Evolutionary conservation across 1,284 basidiomycete species (phyloP), one percentile per base, ranked within the genome.

Genomic region (Puccinia coronata): DNA sequence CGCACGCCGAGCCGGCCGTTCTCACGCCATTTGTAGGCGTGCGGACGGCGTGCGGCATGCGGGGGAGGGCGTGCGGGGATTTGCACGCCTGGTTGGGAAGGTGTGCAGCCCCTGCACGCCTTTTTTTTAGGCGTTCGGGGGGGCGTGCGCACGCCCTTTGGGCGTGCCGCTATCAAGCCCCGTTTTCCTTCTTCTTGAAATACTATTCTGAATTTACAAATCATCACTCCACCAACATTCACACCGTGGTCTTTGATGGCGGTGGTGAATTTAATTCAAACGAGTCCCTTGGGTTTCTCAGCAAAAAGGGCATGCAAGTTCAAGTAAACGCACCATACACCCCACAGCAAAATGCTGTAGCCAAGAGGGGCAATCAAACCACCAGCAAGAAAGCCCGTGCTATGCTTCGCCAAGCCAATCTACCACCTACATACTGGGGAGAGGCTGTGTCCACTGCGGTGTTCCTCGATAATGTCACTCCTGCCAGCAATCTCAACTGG

Each of bases 391-490:
- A 63, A 16, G 57, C 53, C 47, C 34, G 53, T 14, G 23, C n/a
- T 0, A 8, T 75, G 39, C 57, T 75, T 6, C 28, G 61, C 5
- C 72, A 75, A n/a, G 72, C 72, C 6, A 36, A 61, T 75, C 72
- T 75, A 11, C 72, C 72, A 2, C 25, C 8, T 41, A 18, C 11
- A 3, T 16, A 49, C 20, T 88, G 86, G 87, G 85, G 83, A 0
- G 85, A 87, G 76, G 86, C 86, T 0, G 81, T 85, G 28, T 49
- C 74, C 1, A 85, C 86, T 71, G 83, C 82, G 16, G 80, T 84
- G 14, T 88, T 85, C 84, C 41, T 88, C 2, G 83, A 83, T 49
- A 88, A 88, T 80, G 83, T 85, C 1, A 84, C 85, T 1, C 83
- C 85, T 6, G 39, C 57, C 0, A 39, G 39, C 2, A 39, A 49